A percentile compares a stretch with the other conserved stretches of the same genome.
Conservation (phyloP, 2,329 filamentous ascomycete species). For the Botrytis fabae region DNA sequence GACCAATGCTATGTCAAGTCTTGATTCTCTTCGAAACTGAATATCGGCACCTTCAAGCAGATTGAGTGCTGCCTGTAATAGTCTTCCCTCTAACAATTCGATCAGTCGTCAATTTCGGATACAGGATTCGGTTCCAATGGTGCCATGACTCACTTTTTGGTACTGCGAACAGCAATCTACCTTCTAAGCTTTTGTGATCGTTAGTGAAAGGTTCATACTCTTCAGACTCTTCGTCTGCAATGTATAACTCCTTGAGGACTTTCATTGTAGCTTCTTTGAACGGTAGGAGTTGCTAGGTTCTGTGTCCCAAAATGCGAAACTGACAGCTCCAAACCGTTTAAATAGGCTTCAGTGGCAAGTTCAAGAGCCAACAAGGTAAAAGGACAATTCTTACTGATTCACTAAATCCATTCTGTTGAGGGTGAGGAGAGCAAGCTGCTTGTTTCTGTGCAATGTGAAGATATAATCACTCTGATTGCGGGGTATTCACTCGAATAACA, state of each 20-base stretch:
- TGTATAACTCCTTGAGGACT: not conserved
- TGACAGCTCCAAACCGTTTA: not conserved
- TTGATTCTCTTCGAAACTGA: constrained; percentile 91
- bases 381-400: constrained; percentile 51
- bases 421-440: not conserved
- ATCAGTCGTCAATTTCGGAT: constrained; percentile 23
- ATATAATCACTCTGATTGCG: constrained; percentile 17
- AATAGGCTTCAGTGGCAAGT: constrained; percentile 1
- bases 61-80: constrained; percentile 84
- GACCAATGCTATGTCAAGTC: constrained; percentile 95
- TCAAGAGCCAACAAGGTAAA: constrained; percentile 27
- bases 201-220: constrained; percentile 45
- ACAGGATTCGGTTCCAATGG: constrained; percentile 19
- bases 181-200: constrained; percentile 69
- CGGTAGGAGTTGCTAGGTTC: not conserved
- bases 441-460: constrained; percentile 12
- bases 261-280: constrained; percentile 8
- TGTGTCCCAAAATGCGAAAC: not conserved
- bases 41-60: constrained; percentile 92
- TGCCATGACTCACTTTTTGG: constrained; percentile 77
- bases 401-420: constrained; percentile 57
- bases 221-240: constrained; percentile 48
- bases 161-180: constrained; percentile 92
- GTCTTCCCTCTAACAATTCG: constrained; percentile 72
- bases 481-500: constrained; percentile 21